These are phyloP conservation scores for Dryas octopetala DNA, from an alignment of 306 rosid genomes.

Conservation along the genomic window DNA sequence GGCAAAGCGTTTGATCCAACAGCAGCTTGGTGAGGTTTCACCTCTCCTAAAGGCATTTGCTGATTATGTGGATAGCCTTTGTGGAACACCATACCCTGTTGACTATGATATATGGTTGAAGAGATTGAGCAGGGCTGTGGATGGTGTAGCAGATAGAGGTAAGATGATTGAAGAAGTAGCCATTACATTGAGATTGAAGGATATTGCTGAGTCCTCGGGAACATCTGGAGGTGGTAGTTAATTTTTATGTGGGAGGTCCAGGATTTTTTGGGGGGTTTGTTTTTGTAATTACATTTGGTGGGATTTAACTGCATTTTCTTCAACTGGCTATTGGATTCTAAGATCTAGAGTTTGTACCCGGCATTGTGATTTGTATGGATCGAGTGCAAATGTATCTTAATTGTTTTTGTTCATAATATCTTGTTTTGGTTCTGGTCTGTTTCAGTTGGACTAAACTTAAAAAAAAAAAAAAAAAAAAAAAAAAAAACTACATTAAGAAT, in stretches of 20 bases:
- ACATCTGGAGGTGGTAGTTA: constrained; percentile 54
- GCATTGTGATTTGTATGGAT: constrained; percentile 7
- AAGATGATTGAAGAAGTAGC: constrained; percentile 76
- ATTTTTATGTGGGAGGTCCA: constrained; percentile 8
- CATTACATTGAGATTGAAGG: constrained; percentile 54
- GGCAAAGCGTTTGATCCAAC: constrained; percentile 70
- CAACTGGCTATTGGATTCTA: neutral
- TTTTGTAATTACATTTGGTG: constrained; percentile 19
- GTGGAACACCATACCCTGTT: constrained; percentile 86
- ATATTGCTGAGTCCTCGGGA: constrained; percentile 82
- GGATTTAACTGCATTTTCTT: constrained; percentile 12
- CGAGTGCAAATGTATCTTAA: neutral
- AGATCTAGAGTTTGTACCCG: neutral
- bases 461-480: too few species aligned
- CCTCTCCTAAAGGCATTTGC: constrained; percentile 87
- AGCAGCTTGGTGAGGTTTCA: constrained; percentile 77
- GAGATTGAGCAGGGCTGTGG: constrained; percentile 70
- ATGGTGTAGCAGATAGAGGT: constrained; percentile 62
- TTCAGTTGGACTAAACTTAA: neutral
- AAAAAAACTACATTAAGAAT: too few species aligned
- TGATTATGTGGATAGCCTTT: constrained; percentile 89
- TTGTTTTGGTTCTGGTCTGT: neutral
- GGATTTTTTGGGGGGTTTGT: neutral
- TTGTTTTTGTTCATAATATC: neutral
- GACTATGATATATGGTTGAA: constrained; percentile 87